Percentiles rank a stretch among this genome's conserved stretches.
Conservation (phyloP, 1,284 basidiomycete genomes). For the Trichosporon sp. region DNA sequence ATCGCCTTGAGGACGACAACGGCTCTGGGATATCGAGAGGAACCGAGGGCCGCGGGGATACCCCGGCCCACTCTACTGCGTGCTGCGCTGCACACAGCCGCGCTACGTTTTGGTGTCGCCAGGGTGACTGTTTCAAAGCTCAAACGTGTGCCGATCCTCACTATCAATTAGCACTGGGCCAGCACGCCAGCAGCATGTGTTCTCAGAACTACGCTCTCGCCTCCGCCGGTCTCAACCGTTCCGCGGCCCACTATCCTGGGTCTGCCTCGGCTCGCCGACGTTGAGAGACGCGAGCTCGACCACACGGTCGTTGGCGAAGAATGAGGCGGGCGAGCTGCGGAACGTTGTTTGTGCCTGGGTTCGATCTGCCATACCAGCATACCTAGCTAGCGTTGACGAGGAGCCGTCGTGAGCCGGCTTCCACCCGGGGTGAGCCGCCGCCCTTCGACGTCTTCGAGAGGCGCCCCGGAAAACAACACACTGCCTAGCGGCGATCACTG, state of each 20-base stretch:
- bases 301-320: neutral
- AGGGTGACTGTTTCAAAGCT: neutral
- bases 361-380: too few species aligned
- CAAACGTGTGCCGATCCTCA: neutral
- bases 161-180: neutral
- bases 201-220: neutral
- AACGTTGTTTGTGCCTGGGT: neutral
- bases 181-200: too few species aligned
- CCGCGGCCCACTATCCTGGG: neutral
- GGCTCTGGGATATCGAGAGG: too few species aligned
- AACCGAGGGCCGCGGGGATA: neutral
- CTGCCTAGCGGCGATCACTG: slow-evolving; percentile 1
- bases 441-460: neutral
- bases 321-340: neutral
- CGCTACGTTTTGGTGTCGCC: neutral
- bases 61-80: neutral
- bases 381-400: too few species aligned
- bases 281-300: too few species aligned
- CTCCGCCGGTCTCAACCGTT: neutral
- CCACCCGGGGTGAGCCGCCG: neutral
- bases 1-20: too few species aligned
- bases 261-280: slow-evolving; percentile 4
- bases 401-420: too few species aligned
- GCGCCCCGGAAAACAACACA: neutral
- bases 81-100: too few species aligned